phyloP scores from a whole-genome alignment of 1,284 basidiomycete species.

The Ustilago crameri region DNA sequence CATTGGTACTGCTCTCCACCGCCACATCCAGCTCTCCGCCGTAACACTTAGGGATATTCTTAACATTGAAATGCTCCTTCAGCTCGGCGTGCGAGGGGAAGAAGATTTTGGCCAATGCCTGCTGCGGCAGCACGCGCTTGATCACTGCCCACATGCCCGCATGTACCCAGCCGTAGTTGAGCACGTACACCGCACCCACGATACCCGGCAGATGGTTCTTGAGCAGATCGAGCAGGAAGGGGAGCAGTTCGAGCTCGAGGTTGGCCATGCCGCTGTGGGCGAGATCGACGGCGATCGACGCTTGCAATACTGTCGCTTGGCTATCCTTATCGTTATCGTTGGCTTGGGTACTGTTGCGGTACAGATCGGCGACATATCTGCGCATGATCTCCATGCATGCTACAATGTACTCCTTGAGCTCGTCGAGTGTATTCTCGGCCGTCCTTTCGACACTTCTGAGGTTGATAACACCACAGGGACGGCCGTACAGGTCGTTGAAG shows the following conservation, averaged over 20 bases:
- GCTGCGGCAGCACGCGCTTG: constrained; percentile 79
- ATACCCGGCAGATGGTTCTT: constrained; percentile 66
- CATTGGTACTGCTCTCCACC: constrained; percentile 54
- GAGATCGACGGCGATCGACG: constrained; percentile 58
- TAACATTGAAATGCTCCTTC: constrained; percentile 73
- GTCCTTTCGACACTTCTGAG: constrained; percentile 60
- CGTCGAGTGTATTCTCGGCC: constrained; percentile 54
- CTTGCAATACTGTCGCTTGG: constrained; percentile 49
- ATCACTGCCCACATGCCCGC: constrained; percentile 80
- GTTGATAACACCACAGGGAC: constrained; percentile 62
- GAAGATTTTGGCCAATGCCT: constrained; percentile 78
- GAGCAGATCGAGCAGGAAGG: constrained; percentile 64
- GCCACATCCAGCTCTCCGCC: constrained; percentile 57
- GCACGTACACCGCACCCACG: constrained; percentile 74
- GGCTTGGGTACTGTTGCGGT: constrained; percentile 10
- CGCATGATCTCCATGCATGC: constrained; percentile 64
- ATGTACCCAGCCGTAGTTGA: constrained; percentile 86
- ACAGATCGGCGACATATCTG: constrained; percentile 55
- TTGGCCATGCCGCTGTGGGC: constrained; percentile 58
- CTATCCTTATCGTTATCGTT: constrained; percentile 6
- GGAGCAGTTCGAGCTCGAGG: constrained; percentile 64
- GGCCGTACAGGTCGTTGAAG: constrained; percentile 58
- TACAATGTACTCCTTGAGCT: constrained; percentile 65
- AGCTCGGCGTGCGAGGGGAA: constrained; percentile 77
- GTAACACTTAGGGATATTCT: constrained; percentile 70